Conservation (phyloP, 179 eudicot species). For the Corrigiola litoralis region DNA sequence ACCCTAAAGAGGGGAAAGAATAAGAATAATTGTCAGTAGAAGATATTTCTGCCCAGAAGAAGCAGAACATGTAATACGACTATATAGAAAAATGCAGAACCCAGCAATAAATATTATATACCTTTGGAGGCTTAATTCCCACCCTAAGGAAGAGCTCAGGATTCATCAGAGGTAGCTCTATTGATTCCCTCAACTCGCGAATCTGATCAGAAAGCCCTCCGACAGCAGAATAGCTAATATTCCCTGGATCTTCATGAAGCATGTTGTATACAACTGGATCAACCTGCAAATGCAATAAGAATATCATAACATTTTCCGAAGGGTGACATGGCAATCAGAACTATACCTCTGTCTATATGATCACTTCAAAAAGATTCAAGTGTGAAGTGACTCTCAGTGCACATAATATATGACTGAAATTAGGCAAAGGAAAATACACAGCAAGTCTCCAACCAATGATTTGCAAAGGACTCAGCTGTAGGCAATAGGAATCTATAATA, state of each 20-base stretch:
- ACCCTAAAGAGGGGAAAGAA: constrained; percentile 40
- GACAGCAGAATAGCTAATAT: constrained; percentile 93
- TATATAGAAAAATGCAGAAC: neutral
- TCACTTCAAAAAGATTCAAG: neutral
- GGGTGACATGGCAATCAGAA: neutral
- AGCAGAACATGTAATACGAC: neutral
- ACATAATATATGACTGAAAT: no score
- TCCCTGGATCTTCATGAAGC: constrained; percentile 99
- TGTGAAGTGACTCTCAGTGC: neutral
- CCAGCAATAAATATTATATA: constrained; percentile 6
- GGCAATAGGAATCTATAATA: no score
- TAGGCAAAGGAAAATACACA: no score
- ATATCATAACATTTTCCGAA: neutral
- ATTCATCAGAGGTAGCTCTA: constrained; percentile 95
- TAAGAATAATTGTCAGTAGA: neutral
- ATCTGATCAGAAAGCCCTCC: constrained; percentile 98
- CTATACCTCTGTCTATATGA: no score
- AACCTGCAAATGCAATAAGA: constrained; percentile 43
- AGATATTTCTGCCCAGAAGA: neutral
- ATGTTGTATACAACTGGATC: constrained; percentile 98
- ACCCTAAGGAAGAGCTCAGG: constrained; percentile 96
- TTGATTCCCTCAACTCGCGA: constrained; percentile 91
- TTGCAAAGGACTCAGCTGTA: no score
- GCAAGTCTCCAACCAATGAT: no score
- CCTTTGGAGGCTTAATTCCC: constrained; percentile 93